Evolutionary conservation across 2,329 filamentous ascomycete genomes (phyloP).

Genomic region (Pseudocercospora musae): DNA sequence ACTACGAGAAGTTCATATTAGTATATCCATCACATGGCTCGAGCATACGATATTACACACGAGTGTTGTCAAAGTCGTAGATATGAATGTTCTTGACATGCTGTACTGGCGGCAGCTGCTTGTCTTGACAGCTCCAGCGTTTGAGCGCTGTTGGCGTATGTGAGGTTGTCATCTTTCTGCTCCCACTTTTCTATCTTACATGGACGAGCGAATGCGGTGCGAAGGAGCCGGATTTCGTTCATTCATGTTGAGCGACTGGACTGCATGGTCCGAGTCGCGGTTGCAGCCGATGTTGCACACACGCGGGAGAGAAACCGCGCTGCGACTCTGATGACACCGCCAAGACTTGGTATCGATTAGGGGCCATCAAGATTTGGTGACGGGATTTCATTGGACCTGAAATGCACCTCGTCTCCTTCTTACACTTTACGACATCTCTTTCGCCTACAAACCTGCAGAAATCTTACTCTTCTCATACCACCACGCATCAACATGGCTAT

Average conservation of each 20-base stretch:
- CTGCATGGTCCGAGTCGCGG: neutral
- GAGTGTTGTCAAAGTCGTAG: slow-evolving; percentile 97
- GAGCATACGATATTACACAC: slow-evolving; percentile 51
- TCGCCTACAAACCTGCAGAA: no score
- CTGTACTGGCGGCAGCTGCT: slow-evolving; percentile 65
- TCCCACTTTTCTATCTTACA: neutral
- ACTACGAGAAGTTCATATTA: slow-evolving; percentile 50
- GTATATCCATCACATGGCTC: slow-evolving; percentile 10
- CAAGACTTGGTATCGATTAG: neutral
- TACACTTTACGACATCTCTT: no score
- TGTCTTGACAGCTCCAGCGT: slow-evolving; percentile 78
- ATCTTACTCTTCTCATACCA: no score
- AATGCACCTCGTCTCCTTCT: no score
- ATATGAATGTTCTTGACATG: slow-evolving; percentile 79
- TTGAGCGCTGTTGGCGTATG: slow-evolving; percentile 70
- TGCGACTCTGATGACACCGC: neutral
- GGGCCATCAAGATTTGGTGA: neutral
- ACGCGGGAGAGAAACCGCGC: neutral
- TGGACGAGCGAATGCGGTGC: neutral
- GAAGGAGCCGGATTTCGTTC: neutral
- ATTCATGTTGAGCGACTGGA: neutral
- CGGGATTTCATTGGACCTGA: no score
- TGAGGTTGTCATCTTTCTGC: slow-evolving; percentile 11
- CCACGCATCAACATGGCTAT: no score
- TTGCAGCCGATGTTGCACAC: neutral